Percentiles rank a stretch among this genome's conserved stretches.
phyloP scores from a whole-genome alignment of 805 yeast genomes.

The Suhomyces kilbournensis region DNA sequence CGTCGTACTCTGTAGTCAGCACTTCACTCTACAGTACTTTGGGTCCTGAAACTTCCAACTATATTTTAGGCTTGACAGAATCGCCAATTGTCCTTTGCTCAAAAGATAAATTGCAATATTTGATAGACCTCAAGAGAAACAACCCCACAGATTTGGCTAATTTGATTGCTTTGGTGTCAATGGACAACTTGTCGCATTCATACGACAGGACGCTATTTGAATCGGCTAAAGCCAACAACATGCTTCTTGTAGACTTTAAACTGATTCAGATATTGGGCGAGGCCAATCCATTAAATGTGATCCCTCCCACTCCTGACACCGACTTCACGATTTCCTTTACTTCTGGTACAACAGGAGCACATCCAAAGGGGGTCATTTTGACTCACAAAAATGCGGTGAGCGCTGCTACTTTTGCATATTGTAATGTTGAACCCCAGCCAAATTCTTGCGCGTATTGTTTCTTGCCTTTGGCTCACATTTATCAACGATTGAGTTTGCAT shows the following conservation, averaged over 20 bases:
- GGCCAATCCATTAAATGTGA: conserved; percentile 24
- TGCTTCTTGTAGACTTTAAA: conserved; percentile 22
- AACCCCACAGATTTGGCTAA: conserved; percentile 22
- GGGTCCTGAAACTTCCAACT: conserved; percentile 57
- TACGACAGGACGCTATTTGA: conserved; percentile 11
- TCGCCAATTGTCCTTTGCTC: conserved; percentile 48
- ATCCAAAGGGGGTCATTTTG: conserved; percentile 72
- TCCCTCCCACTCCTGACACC: conserved; percentile 32
- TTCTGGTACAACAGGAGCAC: conserved; percentile 68
- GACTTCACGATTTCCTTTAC: conserved; percentile 43
- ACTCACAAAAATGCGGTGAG: conserved; percentile 20
- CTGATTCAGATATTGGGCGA: conserved; percentile 37
- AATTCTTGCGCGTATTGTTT: conserved; percentile 14
- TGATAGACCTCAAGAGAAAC: conserved; percentile 28
- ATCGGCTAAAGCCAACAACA: conserved; percentile 15
- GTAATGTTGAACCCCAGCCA: conserved; percentile 1
- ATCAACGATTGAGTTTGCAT: conserved; percentile 15
- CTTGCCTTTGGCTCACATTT: conserved; percentile 27
- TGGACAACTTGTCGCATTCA: conserved; percentile 24
- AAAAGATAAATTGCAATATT: conserved; percentile 26
- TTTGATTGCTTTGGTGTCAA: conserved; percentile 35
- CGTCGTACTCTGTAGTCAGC: conserved; percentile 38
- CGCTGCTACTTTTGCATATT: conserved; percentile 12
- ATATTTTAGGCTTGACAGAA: conserved; percentile 59
- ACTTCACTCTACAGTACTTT: conserved; percentile 30